Base-by-base conservation (phyloP, 2,329 filamentous ascomycete genomes). In the Falciphora oryzae region DNA sequence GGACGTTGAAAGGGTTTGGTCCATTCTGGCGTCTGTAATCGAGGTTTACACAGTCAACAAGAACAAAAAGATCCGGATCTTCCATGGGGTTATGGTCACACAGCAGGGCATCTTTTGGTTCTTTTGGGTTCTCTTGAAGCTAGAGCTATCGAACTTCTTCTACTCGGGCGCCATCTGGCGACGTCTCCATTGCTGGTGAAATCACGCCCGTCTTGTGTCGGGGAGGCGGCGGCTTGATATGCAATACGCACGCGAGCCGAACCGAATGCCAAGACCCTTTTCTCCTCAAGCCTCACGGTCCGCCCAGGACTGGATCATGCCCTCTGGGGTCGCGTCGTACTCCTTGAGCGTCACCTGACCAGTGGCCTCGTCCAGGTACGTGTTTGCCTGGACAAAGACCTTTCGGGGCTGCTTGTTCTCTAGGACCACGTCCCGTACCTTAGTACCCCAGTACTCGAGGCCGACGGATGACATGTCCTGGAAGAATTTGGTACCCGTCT, bases 371-470 rank as follows among this genome's bases (percentile, higher is more conserved):
- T 89, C 86, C 57, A 95, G 73, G 65, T 88, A 83, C 0, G 94
- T 97, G 76, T 96, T 98, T 66, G 92, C 92, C 80, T 97, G 93
- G 64, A 97, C 92, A 79, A 96, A 97, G 59, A 97, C 89, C 81
- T 93, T 93, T 66, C 90, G 81, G n/a, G 91, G 90, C 77, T 91
- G 89, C 79, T 92, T 92, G 76, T 91, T 90, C 70, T 83, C 81
- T 57, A 94, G 77, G 29, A 94, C 90, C 66, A 91, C 84, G 60
- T 90, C 86, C 65, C 94, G 84, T 31, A 97, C 86, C 77, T 89
- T 89, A 68, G 85, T 87, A 64, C 89, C 92, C 85, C 92, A 97
- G 80, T 91, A 97, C 56, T 91, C 89, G 63, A 87, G 78, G 65
- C 90, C 90, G 28, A 97, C 93, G 29, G 84, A 80, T 10, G 93